A percentile compares a stretch with the other conserved stretches of the same genome.
These are phyloP conservation scores for Persicaria maculosa DNA, from an alignment of 148 eudicot genomes.

Conservation along the genomic window DNA sequence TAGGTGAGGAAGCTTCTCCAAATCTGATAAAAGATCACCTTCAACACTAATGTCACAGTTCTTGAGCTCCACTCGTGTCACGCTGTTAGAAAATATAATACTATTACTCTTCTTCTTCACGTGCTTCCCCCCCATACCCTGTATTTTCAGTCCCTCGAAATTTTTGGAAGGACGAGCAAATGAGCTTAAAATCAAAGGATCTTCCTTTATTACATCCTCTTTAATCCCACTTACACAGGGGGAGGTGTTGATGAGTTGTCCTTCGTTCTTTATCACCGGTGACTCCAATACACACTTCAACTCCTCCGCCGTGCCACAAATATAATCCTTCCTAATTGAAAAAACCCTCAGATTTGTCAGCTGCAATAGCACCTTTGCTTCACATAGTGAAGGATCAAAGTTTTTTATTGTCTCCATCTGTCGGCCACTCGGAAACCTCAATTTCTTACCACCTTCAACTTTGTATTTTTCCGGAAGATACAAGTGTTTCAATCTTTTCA, in stretches of 20 bases:
- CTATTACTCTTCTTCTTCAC: too few species aligned
- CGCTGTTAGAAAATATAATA: too few species aligned
- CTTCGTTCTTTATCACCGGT: not conserved
- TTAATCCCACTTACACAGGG: not conserved
- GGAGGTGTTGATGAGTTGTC: not conserved
- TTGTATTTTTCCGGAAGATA: not conserved
- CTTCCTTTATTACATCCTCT: not conserved
- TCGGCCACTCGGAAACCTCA: not conserved
- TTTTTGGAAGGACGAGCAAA: not conserved
- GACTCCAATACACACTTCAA: not conserved
- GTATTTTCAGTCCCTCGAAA: not conserved
- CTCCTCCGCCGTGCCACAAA: not conserved
- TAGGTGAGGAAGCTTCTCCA: too few species aligned
- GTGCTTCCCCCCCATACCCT: not conserved
- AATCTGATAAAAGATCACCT: too few species aligned
- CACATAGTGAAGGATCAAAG: not conserved
- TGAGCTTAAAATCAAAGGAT: not conserved
- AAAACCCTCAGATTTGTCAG: not conserved
- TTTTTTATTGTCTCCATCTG: not conserved
- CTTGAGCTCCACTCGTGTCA: too few species aligned
- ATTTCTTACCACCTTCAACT: not conserved
- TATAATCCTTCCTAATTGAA: rapidly evolving
- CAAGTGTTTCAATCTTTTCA: constrained; percentile 3
- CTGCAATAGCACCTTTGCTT: not conserved
- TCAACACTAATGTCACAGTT: too few species aligned